A percentile compares a stretch with the other conserved stretches of the same genome.
phyloP scores from a whole-genome alignment of 116 monocot genomes.

The Papilionanthe hybrid region DNA sequence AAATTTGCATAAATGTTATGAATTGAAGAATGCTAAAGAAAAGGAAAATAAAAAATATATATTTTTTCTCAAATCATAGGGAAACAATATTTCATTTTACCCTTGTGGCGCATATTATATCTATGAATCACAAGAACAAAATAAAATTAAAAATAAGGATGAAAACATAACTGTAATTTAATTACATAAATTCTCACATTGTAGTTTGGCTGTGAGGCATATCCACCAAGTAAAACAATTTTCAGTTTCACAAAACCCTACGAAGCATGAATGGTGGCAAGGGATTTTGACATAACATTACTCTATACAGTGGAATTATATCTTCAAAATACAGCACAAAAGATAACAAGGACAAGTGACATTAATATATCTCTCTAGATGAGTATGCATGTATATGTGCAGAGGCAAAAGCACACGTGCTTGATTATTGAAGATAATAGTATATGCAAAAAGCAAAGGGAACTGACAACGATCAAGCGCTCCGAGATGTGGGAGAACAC shows the following conservation, averaged over 20 bases:
- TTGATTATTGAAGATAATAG: too few species aligned
- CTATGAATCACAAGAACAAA: neutral
- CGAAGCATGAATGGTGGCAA: neutral
- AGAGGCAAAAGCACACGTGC: too few species aligned
- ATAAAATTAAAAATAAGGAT: neutral
- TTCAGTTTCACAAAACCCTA: neutral
- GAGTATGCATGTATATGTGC: too few species aligned
- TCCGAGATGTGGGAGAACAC: too few species aligned
- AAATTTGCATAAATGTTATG: neutral
- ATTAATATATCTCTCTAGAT: too few species aligned
- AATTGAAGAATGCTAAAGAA: neutral
- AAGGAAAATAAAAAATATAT: neutral
- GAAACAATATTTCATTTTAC: neutral
- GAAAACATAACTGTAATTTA: neutral
- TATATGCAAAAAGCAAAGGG: too few species aligned
- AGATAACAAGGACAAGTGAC: too few species aligned
- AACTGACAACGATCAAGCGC: too few species aligned
- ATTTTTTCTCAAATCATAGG: neutral
- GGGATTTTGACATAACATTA: neutral
- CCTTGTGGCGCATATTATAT: neutral
- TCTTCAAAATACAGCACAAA: too few species aligned
- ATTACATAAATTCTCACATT: neutral
- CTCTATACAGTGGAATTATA: neutral
- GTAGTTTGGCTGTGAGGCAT: neutral
- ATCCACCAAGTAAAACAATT: neutral